Percentiles rank a stretch among this genome's conserved stretches.
phyloP scores from a whole-genome alignment of 768 basidiomycete species.

The Lanmaoa pseudosensibilis region DNA sequence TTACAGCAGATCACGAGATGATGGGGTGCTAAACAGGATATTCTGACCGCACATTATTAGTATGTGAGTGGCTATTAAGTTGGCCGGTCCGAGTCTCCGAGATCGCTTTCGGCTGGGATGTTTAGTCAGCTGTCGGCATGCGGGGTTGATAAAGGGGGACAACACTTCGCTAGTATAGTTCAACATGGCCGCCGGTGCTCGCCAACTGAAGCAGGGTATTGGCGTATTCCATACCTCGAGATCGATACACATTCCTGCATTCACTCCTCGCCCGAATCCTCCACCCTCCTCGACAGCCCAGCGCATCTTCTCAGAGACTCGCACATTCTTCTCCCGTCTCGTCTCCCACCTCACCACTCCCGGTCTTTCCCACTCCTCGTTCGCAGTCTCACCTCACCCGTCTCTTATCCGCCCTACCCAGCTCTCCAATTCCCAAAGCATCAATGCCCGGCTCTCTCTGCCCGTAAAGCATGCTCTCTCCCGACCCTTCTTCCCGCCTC shows the following conservation, averaged over 20 bases:
- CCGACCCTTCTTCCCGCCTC: conserved; percentile 43
- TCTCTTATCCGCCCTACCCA: conserved; percentile 16
- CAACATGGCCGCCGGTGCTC: conserved; percentile 24
- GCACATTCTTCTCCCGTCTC: conserved; percentile 54
- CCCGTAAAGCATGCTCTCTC: conserved; percentile 54
- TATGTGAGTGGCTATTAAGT: no score
- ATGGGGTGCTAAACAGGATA: no score
- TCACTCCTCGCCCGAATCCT: conserved; percentile 25
- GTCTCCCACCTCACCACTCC: conserved; percentile 60
- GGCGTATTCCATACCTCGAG: conserved; percentile 28
- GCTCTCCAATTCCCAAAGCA: conserved; percentile 33
- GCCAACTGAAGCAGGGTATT: conserved; percentile 28
- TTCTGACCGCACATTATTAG: no score
- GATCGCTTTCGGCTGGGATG: background rate
- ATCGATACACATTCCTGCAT: conserved; percentile 47
- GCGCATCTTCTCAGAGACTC: conserved; percentile 52
- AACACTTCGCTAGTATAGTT: no score
- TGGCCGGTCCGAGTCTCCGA: no score
- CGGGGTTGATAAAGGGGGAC: background rate
- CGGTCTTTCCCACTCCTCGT: conserved; percentile 38
- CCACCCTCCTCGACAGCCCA: conserved; percentile 38
- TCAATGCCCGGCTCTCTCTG: conserved; percentile 58
- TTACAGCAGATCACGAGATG: background rate
- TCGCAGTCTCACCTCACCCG: conserved; percentile 2
- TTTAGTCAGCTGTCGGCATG: conserved; percentile 26